phyloP scores from a whole-genome alignment of 2,329 filamentous ascomycete genomes.

The Nemania bipapillata region DNA sequence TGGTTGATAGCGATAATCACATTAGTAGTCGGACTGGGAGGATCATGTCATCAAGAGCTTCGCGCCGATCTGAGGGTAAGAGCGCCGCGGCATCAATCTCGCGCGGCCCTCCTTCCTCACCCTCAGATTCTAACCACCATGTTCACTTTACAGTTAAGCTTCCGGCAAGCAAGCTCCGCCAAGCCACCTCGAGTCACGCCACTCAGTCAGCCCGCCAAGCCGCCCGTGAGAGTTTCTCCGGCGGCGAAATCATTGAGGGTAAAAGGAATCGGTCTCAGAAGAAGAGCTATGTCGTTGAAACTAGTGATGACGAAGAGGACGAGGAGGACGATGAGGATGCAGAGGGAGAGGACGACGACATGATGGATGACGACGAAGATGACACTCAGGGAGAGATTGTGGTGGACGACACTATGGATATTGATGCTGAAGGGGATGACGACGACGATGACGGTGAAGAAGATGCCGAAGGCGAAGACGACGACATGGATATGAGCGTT shows the following conservation, averaged over 20 bases:
- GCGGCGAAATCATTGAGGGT: constrained; percentile 61
- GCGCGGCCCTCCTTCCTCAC: constrained; percentile 60
- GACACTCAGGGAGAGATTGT: constrained; percentile 52
- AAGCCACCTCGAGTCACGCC: constrained; percentile 58
- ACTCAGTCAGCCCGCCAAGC: constrained; percentile 49
- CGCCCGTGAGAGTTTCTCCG: constrained; percentile 55
- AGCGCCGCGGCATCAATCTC: constrained; percentile 57
- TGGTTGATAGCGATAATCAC: constrained; percentile 61
- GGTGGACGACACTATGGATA: constrained; percentile 54
- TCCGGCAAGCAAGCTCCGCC: constrained; percentile 63
- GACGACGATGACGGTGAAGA: constrained; percentile 58
- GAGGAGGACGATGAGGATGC: constrained; percentile 56
- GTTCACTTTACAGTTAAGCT: constrained; percentile 65
- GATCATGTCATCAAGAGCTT: constrained; percentile 62
- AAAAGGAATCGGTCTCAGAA: constrained; percentile 66
- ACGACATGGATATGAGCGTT: constrained; percentile 59
- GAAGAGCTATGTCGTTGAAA: constrained; percentile 70
- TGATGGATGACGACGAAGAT: constrained; percentile 55
- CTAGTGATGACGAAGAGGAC: constrained; percentile 58
- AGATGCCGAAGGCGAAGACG: constrained; percentile 63
- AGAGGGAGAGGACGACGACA: constrained; percentile 54
- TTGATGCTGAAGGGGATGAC: constrained; percentile 59
- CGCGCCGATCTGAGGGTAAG: constrained; percentile 63
- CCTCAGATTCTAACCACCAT: constrained; percentile 59
- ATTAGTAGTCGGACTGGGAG: constrained; percentile 52